These are phyloP conservation scores for Volutella citrinella DNA, from an alignment of 2,329 filamentous ascomycete species.

Conservation along the genomic window DNA sequence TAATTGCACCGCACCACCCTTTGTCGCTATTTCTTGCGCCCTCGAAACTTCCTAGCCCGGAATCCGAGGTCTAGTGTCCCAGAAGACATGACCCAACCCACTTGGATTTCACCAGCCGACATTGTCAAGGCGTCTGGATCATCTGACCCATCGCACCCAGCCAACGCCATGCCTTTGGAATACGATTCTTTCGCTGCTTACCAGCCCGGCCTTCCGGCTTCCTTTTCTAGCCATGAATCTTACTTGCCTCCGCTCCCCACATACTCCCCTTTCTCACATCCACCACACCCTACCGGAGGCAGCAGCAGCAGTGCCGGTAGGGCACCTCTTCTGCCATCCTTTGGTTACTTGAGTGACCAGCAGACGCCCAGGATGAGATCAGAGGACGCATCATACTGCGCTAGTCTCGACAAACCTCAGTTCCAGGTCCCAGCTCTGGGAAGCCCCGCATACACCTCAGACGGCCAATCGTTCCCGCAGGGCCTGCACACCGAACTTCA, in stretches of 20 bases:
- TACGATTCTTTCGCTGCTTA: constrained; percentile 52
- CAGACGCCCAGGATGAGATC: constrained; percentile 15
- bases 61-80: too few relatives aligned
- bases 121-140: constrained; percentile 35
- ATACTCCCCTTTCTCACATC: constrained; percentile 19
- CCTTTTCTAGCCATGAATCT: constrained; percentile 44
- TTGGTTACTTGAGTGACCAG: constrained; percentile 22
- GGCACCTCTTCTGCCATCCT: constrained; percentile 16
- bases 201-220: constrained; percentile 35
- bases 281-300: constrained; percentile 14
- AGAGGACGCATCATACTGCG: too few relatives aligned
- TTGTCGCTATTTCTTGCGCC: constrained; percentile 24
- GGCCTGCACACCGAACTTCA: constrained; percentile 16
- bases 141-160: constrained; percentile 34
- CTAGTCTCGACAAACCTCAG: constrained; percentile 18
- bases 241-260: constrained; percentile 39
- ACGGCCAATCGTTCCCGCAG: constrained; percentile 17
- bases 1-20: constrained; percentile 14
- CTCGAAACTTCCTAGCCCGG: too few relatives aligned
- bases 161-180: constrained; percentile 45
- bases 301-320: constrained; percentile 16
- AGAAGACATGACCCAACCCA: constrained; percentile 41
- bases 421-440: constrained; percentile 18
- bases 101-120: constrained; percentile 40
- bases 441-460: constrained; percentile 17